Percentiles rank a stretch among this genome's conserved stretches.
Conservation (phyloP, 768 basidiomycete species). For the Termitomyces sp. region DNA sequence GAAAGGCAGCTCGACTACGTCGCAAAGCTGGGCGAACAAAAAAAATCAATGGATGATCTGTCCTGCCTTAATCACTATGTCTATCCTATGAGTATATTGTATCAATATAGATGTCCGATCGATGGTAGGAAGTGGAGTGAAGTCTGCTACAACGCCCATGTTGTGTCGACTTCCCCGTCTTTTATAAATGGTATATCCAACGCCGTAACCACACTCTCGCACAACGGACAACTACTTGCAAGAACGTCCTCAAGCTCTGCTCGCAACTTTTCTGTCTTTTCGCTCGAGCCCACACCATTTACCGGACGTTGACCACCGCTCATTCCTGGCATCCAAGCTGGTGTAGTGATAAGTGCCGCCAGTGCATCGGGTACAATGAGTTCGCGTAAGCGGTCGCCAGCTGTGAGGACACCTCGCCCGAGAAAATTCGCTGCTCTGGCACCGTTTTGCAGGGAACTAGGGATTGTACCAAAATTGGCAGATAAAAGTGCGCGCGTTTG, state of each 20-base stretch:
- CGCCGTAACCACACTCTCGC: constrained; percentile 82
- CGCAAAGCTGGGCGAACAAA: constrained; percentile 72
- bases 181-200: constrained; percentile 85
- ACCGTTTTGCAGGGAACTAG: constrained; percentile 54
- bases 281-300: constrained; percentile 47
- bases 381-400: constrained; percentile 86
- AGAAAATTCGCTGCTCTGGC: constrained; percentile 61
- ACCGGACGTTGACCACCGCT: constrained; percentile 45
- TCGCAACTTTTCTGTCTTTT: constrained; percentile 66
- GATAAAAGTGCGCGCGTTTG: constrained; percentile 64
- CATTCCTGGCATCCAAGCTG: constrained; percentile 72
- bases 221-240: constrained; percentile 86
- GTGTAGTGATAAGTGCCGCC: constrained; percentile 74
- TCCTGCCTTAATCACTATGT: not conserved
- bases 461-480: constrained; percentile 56
- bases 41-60: constrained; percentile 66
- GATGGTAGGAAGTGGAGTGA: not conserved
- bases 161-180: constrained; percentile 71
- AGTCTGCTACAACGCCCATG: constrained; percentile 58
- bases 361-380: constrained; percentile 93
- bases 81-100: constrained; percentile 8
- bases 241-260: constrained; percentile 86
- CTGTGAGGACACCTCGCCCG: constrained; percentile 77
- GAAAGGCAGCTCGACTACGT: constrained; percentile 67
- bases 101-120: constrained; percentile 1